Conservation (phyloP, 2,329 filamentous ascomycete species). For the Chrysoporthe puriensis region DNA sequence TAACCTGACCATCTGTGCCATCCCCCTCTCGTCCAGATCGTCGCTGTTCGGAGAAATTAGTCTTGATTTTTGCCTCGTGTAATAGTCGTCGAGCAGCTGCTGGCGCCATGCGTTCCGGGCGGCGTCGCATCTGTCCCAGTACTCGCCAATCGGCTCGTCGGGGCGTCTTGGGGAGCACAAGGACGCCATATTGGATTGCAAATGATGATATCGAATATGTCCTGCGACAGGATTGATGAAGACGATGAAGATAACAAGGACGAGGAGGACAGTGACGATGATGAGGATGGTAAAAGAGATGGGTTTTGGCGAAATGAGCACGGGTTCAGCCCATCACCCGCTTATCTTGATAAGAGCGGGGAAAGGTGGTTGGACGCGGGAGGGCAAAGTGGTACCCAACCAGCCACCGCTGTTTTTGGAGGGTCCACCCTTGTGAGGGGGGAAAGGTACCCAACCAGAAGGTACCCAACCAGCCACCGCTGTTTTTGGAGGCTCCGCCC, state of each 20-base stretch:
- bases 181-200: not conserved
- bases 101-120: slow-evolving; percentile 8
- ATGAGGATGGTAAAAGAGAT: too few relatives aligned
- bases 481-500: too few relatives aligned
- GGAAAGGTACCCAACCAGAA: too few relatives aligned
- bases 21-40: not conserved
- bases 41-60: slow-evolving; percentile 4
- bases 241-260: not conserved
- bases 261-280: not conserved
- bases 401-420: too few relatives aligned
- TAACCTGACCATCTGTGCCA: not conserved
- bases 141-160: slow-evolving; percentile 5
- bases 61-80: not conserved
- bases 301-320: too few relatives aligned
- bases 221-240: too few relatives aligned
- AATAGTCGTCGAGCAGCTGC: slow-evolving; percentile 11
- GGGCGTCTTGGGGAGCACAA: not conserved
- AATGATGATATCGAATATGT: not conserved
- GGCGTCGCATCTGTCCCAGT: not conserved
- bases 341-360: too few relatives aligned
- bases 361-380: too few relatives aligned
- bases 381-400: too few relatives aligned
- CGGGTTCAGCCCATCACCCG: too few relatives aligned
- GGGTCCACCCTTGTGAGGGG: too few relatives aligned
- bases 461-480: too few relatives aligned